Percentiles rank a stretch among this genome's conserved stretches.
These are phyloP conservation scores for Acacia acuminata DNA, from an alignment of 306 rosid species.

Conservation along the genomic window DNA sequence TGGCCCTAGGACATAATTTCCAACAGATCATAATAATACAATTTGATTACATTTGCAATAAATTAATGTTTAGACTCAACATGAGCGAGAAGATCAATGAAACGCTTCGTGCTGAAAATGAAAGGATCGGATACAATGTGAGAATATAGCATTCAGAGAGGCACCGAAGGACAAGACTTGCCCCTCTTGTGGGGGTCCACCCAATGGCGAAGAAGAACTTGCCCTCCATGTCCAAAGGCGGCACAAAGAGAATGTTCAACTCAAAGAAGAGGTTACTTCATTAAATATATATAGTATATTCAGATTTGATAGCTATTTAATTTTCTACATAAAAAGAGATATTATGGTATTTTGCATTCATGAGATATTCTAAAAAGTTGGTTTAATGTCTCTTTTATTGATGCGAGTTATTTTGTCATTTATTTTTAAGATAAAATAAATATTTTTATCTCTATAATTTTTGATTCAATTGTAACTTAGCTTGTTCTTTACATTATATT, in stretches of 20 bases:
- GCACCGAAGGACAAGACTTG: conserved; percentile 46
- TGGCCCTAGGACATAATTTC: too few species aligned
- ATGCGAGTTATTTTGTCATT: neutral
- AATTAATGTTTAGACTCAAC: conserved; percentile 38
- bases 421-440: neutral
- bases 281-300: neutral
- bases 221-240: conserved; percentile 34
- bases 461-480: too few species aligned
- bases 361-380: too few species aligned
- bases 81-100: conserved; percentile 46
- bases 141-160: conserved; percentile 47
- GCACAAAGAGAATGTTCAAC: conserved; percentile 42
- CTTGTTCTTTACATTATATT: too few species aligned
- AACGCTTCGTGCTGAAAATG: conserved; percentile 51
- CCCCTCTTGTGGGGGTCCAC: conserved; percentile 63
- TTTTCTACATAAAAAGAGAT: too few species aligned
- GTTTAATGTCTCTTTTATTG: too few species aligned
- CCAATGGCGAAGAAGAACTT: conserved; percentile 42
- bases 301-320: neutral
- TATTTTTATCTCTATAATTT: too few species aligned
- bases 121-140: conserved; percentile 39
- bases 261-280: conserved; percentile 56
- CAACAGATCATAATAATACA: too few species aligned
- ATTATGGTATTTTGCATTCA: too few species aligned
- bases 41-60: neutral